Evolutionary conservation across 768 basidiomycete genomes (phyloP).

Genomic region (Russula sp.): DNA sequence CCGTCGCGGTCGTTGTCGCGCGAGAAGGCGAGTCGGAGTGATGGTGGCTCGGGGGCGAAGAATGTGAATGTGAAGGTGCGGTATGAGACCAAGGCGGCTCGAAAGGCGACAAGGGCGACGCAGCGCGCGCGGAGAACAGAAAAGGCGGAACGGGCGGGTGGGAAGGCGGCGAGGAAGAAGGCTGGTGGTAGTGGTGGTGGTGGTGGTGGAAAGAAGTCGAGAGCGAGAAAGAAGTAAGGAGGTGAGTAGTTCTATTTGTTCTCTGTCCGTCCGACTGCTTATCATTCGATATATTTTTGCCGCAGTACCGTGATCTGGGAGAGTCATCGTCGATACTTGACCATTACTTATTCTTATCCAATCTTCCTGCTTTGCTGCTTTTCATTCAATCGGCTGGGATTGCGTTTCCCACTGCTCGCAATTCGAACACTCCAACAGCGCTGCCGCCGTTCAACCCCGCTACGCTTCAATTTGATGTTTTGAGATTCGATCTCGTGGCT

Average conservation of each 20-base stretch:
- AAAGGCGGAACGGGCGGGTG: conserved; percentile 71
- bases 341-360: no score
- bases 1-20: conserved; percentile 34
- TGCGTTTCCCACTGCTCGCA: no score
- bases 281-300: no score
- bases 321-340: no score
- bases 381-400: no score
- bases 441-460: no score
- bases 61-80: conserved; percentile 39
- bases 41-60: conserved; percentile 22
- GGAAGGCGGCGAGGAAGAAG: conserved; percentile 50
- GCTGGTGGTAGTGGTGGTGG: conserved; percentile 31
- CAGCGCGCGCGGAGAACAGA: conserved; percentile 63
- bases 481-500: no score
- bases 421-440: no score
- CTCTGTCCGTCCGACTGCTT: neutral
- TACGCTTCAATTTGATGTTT: no score
- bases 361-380: no score
- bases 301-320: no score
- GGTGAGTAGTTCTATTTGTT: neutral
- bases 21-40: conserved; percentile 20
- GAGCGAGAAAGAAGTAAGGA: neutral
- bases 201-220: conserved; percentile 27
- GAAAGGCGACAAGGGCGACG: conserved; percentile 58
- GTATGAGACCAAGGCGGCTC: conserved; percentile 69